phyloP scores from a whole-genome alignment of 148 eudicot genomes.

The Silene conica region DNA sequence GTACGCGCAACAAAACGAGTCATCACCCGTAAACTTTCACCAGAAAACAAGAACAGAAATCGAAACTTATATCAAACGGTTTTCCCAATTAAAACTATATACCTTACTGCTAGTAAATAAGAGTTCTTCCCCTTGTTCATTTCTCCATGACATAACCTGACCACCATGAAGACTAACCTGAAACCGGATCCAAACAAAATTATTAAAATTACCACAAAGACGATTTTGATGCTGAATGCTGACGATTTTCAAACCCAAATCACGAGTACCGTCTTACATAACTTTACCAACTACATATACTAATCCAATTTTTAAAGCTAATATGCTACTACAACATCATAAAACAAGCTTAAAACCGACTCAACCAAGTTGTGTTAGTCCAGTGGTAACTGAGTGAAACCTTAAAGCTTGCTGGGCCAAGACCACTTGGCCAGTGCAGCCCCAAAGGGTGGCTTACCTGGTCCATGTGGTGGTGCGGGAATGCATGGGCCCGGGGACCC shows the following conservation, averaged over 20 bases:
- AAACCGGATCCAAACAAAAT: slow-evolving; percentile 5
- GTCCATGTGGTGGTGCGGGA: no score
- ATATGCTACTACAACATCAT: neutral
- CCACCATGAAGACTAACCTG: slow-evolving; percentile 88
- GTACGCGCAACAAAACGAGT: neutral
- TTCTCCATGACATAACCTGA: slow-evolving; percentile 88
- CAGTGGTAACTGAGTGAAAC: no score
- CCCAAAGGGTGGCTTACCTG: no score
- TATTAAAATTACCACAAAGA: neutral
- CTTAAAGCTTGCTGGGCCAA: no score
- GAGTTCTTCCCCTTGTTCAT: slow-evolving; percentile 82
- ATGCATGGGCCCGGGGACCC: no score
- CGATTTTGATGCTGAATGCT: no score
- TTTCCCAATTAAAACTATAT: neutral
- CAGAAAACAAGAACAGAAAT: slow-evolving; percentile 1
- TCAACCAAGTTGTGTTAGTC: no score
- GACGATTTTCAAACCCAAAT: no score
- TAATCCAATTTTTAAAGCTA: neutral
- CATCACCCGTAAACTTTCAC: neutral
- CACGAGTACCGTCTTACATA: no score
- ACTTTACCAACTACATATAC: no score
- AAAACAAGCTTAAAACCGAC: no score
- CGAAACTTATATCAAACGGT: neutral
- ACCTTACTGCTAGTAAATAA: slow-evolving; percentile 87
- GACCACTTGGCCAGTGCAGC: no score